Evolutionary conservation across 768 basidiomycete genomes (phyloP).

Genomic region (Serpula lacrymans): DNA sequence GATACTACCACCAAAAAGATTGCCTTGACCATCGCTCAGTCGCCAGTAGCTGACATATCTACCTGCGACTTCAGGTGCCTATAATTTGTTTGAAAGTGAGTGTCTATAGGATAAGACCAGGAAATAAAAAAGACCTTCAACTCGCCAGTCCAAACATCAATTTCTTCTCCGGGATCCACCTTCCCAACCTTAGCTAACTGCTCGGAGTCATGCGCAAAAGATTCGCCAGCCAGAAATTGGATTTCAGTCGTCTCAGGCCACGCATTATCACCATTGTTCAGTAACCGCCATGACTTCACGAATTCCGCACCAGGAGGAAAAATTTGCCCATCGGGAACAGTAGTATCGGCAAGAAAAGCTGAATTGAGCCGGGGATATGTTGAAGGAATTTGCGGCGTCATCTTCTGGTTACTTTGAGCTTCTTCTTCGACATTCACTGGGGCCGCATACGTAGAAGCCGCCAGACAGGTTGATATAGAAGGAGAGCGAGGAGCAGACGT

Average conservation of each 20-base stretch:
- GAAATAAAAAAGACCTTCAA: constrained; percentile 51
- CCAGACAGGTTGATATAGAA: no score
- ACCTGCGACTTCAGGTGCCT: constrained; percentile 74
- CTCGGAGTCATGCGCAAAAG: constrained; percentile 40
- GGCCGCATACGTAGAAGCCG: no score
- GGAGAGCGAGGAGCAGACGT: no score
- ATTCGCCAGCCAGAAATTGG: constrained; percentile 67
- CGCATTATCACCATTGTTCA: constrained; percentile 56
- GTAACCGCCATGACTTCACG: constrained; percentile 77
- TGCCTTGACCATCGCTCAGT: constrained; percentile 53
- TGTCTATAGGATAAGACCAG: no score
- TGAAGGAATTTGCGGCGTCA: no score
- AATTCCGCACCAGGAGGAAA: constrained; percentile 86
- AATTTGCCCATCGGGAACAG: constrained; percentile 69
- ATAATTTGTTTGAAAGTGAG: no score
- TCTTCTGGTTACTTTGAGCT: no score
- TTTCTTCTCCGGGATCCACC: constrained; percentile 52
- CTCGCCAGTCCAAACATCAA: constrained; percentile 70
- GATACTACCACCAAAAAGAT: constrained; percentile 62
- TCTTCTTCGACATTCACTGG: no score
- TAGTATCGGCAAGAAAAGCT: constrained; percentile 60
- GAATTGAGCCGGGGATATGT: constrained; percentile 38
- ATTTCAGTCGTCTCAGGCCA: constrained; percentile 73
- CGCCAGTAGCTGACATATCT: constrained; percentile 79
- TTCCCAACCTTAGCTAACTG: constrained; percentile 47